phyloP scores from a whole-genome alignment of 495 filamentous ascomycete species.

The Apodospora peruviana region DNA sequence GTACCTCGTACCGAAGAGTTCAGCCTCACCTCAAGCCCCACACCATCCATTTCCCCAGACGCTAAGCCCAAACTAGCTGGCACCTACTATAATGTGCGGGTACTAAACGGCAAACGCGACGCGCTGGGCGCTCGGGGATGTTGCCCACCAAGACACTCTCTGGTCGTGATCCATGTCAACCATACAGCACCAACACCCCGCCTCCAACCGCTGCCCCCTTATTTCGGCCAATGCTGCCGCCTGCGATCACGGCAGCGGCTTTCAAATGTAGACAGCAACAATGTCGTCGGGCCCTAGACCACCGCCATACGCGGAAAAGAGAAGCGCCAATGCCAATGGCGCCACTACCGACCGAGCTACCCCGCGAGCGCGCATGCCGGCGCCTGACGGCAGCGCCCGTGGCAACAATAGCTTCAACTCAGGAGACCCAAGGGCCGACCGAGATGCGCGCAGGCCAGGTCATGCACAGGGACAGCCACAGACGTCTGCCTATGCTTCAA shows the following conservation, averaged over 20 bases:
- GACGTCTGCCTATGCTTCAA: background rate
- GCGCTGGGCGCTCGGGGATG: too few species aligned
- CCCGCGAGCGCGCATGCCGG: background rate
- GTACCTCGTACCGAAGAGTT: too few species aligned
- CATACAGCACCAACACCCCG: too few species aligned
- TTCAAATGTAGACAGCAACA: conserved; percentile 26
- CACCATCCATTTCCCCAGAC: too few species aligned
- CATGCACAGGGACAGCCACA: background rate
- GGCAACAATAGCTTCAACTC: background rate
- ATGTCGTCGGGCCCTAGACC: conserved; percentile 35
- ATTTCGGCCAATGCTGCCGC: conserved; percentile 8
- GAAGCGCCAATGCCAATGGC: conserved; percentile 24
- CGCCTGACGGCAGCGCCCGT: background rate
- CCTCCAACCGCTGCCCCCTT: too few species aligned
- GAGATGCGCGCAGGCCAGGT: conserved; percentile 17
- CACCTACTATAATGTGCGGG: too few species aligned
- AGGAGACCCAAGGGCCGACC: conserved; percentile 22
- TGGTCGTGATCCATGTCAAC: too few species aligned
- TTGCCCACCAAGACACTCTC: too few species aligned
- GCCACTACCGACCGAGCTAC: conserved; percentile 25
- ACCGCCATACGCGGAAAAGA: conserved; percentile 31
- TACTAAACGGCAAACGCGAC: background rate
- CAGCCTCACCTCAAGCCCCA: too few species aligned
- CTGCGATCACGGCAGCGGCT: conserved; percentile 1
- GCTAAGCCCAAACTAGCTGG: too few species aligned